These are phyloP conservation scores for Ogataea saltuana DNA, from an alignment of 805 yeast species.

Conservation along the genomic window DNA sequence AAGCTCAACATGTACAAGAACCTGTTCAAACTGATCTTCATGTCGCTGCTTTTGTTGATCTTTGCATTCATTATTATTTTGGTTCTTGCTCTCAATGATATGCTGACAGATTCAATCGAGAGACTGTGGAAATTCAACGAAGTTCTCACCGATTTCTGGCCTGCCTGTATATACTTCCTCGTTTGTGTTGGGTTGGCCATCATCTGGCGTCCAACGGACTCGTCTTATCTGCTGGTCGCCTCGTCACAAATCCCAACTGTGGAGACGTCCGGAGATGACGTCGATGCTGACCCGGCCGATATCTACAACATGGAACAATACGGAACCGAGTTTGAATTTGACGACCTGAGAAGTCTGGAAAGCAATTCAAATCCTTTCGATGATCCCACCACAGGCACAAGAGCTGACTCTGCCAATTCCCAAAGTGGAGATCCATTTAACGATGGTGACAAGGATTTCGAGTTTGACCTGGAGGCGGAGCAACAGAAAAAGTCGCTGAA, in stretches of 20 bases:
- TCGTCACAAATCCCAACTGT: slow-evolving; percentile 81
- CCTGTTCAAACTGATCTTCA: slow-evolving; percentile 71
- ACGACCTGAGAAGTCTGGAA: slow-evolving; percentile 55
- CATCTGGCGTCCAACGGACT: slow-evolving; percentile 97
- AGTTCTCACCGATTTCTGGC: slow-evolving; percentile 92
- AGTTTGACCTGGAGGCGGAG: slow-evolving; percentile 35
- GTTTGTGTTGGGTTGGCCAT: slow-evolving; percentile 83
- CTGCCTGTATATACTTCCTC: slow-evolving; percentile 79
- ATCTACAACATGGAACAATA: slow-evolving; percentile 33
- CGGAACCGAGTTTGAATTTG: slow-evolving; percentile 61
- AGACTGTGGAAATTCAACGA: slow-evolving; percentile 90
- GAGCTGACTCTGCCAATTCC: background rate
- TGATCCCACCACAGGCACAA: slow-evolving; percentile 15
- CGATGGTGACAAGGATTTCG: slow-evolving; percentile 28
- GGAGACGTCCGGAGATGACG: slow-evolving; percentile 56
- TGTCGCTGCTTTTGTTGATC: slow-evolving; percentile 67
- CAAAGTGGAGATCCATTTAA: slow-evolving; percentile 34
- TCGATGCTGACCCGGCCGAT: slow-evolving; percentile 26
- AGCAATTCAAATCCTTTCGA: slow-evolving; percentile 38
- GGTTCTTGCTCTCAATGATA: slow-evolving; percentile 70
- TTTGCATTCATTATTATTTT: slow-evolving; percentile 71
- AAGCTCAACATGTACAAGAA: slow-evolving; percentile 84
- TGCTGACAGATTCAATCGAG: slow-evolving; percentile 75
- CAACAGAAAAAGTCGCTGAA: slow-evolving; percentile 28
- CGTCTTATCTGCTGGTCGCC: slow-evolving; percentile 91